Conservation (phyloP, 192 early-diverging fungal species). For the Rhizophagus sp. region DNA sequence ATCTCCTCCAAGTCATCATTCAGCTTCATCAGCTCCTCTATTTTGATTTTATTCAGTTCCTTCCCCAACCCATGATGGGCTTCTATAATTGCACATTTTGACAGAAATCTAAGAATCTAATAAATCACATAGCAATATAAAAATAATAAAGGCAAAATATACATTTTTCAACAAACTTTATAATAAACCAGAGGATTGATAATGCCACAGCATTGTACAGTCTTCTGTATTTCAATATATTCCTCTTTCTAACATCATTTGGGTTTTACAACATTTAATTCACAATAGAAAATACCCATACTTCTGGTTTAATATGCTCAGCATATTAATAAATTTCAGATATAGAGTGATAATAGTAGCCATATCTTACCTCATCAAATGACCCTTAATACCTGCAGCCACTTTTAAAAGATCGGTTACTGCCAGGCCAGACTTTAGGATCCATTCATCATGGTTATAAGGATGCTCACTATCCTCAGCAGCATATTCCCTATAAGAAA, state of each 20-base stretch:
- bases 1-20: slow-evolving; percentile 23
- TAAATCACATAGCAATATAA: too few relatives aligned
- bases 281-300: slow-evolving; percentile 24
- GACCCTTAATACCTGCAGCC: slow-evolving; percentile 7
- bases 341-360: slow-evolving; percentile 22
- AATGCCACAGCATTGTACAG: slow-evolving; percentile 4
- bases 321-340: slow-evolving; percentile 24
- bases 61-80: neutral
- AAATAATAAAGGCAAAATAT: neutral
- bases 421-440: slow-evolving; percentile 3
- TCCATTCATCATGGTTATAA: slow-evolving; percentile 18
- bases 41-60: slow-evolving; percentile 28
- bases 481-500: slow-evolving; percentile 25
- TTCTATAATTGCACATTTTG: slow-evolving; percentile 28
- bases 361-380: slow-evolving; percentile 27
- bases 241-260: slow-evolving; percentile 20
- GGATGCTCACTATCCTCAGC: slow-evolving; percentile 12
- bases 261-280: slow-evolving; percentile 12
- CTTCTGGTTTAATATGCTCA: slow-evolving; percentile 19
- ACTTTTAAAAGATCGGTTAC: slow-evolving; percentile 32
- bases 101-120: neutral
- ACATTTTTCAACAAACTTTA: slow-evolving; percentile 22
- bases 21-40: slow-evolving; percentile 24
- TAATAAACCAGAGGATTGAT: slow-evolving; percentile 18
- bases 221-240: slow-evolving; percentile 28